Evolutionary conservation across 192 early-diverging fungal genomes (phyloP).

Genomic region (Helicostylum pulchrum): DNA sequence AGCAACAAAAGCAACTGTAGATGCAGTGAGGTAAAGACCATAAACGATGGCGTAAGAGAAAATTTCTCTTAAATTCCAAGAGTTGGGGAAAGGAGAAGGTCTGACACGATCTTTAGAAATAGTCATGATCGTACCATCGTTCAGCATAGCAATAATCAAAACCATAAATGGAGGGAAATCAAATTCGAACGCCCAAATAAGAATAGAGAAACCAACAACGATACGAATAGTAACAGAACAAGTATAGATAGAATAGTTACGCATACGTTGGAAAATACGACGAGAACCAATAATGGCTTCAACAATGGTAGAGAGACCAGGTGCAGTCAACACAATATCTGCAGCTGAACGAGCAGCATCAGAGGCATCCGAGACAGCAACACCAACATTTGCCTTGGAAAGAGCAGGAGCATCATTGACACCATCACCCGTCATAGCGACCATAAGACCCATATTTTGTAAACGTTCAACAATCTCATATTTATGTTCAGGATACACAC

Average conservation of each 20-base stretch:
- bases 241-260: conserved; percentile 87
- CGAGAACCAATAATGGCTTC: conserved; percentile 90
- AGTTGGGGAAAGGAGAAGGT: conserved; percentile 76
- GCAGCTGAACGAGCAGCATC: conserved; percentile 78
- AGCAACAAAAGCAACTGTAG: conserved; percentile 70
- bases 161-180: conserved; percentile 83
- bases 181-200: conserved; percentile 75
- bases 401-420: conserved; percentile 74
- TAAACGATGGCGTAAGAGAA: conserved; percentile 81
- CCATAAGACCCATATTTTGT: conserved; percentile 66
- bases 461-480: conserved; percentile 65
- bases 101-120: conserved; percentile 84
- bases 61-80: conserved; percentile 89
- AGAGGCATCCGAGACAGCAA: conserved; percentile 69
- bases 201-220: conserved; percentile 66
- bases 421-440: conserved; percentile 73
- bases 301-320: conserved; percentile 81
- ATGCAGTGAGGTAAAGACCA: conserved; percentile 79
- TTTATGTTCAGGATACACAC: conserved; percentile 68
- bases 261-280: conserved; percentile 96
- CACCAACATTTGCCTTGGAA: conserved; percentile 70
- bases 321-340: conserved; percentile 73
- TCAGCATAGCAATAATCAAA: conserved; percentile 85
- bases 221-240: conserved; percentile 85
- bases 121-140: conserved; percentile 91